Percentiles rank a stretch among this genome's conserved stretches.
Evolutionary conservation across 257 asterid species (phyloP).

Genomic region (Ehretia macrophylla): DNA sequence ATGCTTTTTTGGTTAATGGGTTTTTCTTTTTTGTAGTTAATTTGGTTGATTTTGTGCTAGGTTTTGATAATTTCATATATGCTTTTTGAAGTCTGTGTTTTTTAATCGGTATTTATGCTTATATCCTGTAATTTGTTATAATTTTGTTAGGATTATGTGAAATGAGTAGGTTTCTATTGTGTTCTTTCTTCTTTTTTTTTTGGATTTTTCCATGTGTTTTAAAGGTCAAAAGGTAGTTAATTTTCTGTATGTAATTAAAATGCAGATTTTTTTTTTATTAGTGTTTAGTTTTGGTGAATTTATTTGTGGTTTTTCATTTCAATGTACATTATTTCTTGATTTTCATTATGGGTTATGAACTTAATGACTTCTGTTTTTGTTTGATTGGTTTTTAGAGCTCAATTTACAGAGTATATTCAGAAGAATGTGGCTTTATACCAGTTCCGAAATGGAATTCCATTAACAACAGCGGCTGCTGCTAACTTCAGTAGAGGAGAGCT

Average conservation of each 20-base stretch:
- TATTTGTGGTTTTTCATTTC: not conserved
- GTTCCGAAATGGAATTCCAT: slow-evolving; percentile 92
- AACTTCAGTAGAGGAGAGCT: slow-evolving; percentile 95
- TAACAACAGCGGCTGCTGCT: slow-evolving; percentile 92
- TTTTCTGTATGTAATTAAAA: too few relatives aligned
- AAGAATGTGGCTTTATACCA: slow-evolving; percentile 92
- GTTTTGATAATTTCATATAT: too few relatives aligned
- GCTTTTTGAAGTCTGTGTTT: too few relatives aligned
- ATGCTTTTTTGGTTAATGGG: not conserved
- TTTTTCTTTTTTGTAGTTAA: too few relatives aligned
- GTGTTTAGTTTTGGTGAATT: too few relatives aligned
- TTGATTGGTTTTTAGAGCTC: slow-evolving; percentile 52
- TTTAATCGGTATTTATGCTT: too few relatives aligned
- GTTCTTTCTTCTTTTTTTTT: too few relatives aligned
- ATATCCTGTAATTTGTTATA: too few relatives aligned
- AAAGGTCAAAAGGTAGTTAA: not conserved
- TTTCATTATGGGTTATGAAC: not conserved
- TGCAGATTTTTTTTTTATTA: too few relatives aligned
- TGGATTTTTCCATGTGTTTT: not conserved
- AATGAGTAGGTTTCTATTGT: not conserved
- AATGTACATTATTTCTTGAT: slow-evolving; percentile 3
- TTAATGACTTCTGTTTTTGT: not conserved
- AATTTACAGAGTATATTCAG: slow-evolving; percentile 93
- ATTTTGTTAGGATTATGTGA: not conserved
- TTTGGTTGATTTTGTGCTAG: too few relatives aligned